A percentile compares a stretch with the other conserved stretches of the same genome.
Conservation (phyloP, 2,329 filamentous ascomycete genomes). For the Chaetomiaceae sp. region DNA sequence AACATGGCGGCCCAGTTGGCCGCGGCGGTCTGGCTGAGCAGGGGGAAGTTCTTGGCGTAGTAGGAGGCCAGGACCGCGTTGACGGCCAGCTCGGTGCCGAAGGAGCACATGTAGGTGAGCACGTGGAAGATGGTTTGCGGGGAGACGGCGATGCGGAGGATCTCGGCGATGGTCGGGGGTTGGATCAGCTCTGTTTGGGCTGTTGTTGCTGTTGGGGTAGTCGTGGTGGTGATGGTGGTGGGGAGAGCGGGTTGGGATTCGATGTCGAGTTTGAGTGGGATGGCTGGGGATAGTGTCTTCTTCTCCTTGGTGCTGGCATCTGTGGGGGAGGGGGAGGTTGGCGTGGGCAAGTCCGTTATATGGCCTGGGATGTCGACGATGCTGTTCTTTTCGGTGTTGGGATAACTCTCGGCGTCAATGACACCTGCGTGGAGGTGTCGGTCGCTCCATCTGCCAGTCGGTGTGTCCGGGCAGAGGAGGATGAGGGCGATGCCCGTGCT, state of each 20-base stretch:
- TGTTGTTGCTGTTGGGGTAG: constrained; percentile 25
- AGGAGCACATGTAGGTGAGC: constrained; percentile 57
- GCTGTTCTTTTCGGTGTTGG: constrained; percentile 25
- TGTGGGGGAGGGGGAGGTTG: background rate
- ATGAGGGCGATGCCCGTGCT: constrained; percentile 63
- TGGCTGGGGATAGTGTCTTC: constrained; percentile 32
- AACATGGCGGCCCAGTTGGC: constrained; percentile 67
- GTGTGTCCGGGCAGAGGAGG: constrained; percentile 73
- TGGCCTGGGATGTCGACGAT: constrained; percentile 49
- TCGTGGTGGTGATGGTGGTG: background rate
- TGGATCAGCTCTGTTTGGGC: constrained; percentile 46
- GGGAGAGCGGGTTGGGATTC: constrained; percentile 43
- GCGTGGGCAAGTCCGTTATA: constrained; percentile 38
- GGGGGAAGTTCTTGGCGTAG: constrained; percentile 55
- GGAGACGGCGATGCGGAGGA: constrained; percentile 42
- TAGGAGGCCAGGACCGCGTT: constrained; percentile 56
- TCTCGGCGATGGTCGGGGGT: constrained; percentile 52
- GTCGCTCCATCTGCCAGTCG: constrained; percentile 75
- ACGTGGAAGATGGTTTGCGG: constrained; percentile 53
- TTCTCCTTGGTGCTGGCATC: constrained; percentile 33
- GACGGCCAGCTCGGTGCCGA: constrained; percentile 58
- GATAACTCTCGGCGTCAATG: constrained; percentile 36
- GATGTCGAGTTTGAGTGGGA: constrained; percentile 32
- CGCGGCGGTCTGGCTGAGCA: constrained; percentile 50
- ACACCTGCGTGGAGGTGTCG: constrained; percentile 55